A percentile compares a stretch with the other conserved stretches of the same genome.
Conservation (phyloP, 805 yeast genomes). For the Diddensiella transvaalensis region DNA sequence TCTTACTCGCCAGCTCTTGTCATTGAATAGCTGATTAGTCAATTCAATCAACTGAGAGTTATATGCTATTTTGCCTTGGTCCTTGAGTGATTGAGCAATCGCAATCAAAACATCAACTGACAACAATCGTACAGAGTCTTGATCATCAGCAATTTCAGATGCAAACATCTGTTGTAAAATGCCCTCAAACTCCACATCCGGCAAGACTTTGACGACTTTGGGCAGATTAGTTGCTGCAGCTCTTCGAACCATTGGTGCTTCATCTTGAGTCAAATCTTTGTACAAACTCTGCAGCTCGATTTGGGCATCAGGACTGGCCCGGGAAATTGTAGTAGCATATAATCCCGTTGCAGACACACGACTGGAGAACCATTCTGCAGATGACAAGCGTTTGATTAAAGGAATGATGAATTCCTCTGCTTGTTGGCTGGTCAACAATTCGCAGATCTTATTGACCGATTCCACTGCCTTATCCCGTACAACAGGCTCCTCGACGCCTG, state of each 20-base stretch:
- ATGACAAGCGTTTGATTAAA: conserved; percentile 69
- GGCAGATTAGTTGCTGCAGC: conserved; percentile 89
- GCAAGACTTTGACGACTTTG: conserved; percentile 56
- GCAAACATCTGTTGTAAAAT: conserved; percentile 78
- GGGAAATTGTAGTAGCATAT: conserved; percentile 55
- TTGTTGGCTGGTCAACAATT: conserved; percentile 45
- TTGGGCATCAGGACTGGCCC: conserved; percentile 35
- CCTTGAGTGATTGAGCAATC: conserved; percentile 46
- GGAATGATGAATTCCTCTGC: conserved; percentile 66
- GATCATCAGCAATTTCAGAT: conserved; percentile 73
- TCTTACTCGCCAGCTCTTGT: conserved; percentile 97
- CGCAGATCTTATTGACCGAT: conserved; percentile 69
- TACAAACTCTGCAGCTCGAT: conserved; percentile 63
- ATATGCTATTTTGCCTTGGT: conserved; percentile 20
- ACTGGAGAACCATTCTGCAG: conserved; percentile 91
- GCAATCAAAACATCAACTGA: conserved; percentile 85
- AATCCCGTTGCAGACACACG: conserved; percentile 91
- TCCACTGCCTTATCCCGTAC: conserved; percentile 93
- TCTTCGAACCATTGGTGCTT: conserved; percentile 96
- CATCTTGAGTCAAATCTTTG: conserved; percentile 74
- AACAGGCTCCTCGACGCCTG: conserved; percentile 92
- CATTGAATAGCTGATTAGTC: conserved; percentile 69
- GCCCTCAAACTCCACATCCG: conserved; percentile 42
- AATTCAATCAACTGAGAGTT: conserved; percentile 34
- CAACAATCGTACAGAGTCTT: conserved; percentile 90